Evolutionary conservation across 345 rosid species (phyloP), one percentile per base, ranked within the genome.

Genomic region (Lepidium aucheri): DNA sequence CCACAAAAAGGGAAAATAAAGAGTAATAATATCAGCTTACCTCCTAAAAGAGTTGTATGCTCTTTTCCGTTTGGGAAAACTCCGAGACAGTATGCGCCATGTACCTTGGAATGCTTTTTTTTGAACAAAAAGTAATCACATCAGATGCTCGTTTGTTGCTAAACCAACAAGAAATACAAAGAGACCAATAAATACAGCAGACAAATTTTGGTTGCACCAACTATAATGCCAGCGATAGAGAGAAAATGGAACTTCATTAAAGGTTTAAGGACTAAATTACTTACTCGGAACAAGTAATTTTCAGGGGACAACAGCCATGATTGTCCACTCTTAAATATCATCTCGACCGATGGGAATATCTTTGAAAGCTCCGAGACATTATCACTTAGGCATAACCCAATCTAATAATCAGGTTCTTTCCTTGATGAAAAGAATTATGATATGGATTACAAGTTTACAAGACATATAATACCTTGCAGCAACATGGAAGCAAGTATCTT

Each of bases 31-130:
- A 40, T 22, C 28, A 33, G 43, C 60, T 42, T 78, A 91, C 96
- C 98, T 81, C 98, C 96, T 28, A 92, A 79, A 43, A 92, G 91
- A 63, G 95, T 89, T 40, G 96, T 85, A 46, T 87, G 89, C 68
- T 92, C 98, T 75, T 77, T 83, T 50, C 89, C 96, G 66, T 92
- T 91, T 69, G 81, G 98, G 69, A 91, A 91, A 46, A 91, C 74
- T 58, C 98, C 98, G 12, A 91, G 82, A 78, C 98, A 91, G 70
- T 86, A 89, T 41, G 87, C 92, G 3, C 92, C 85, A 0, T 15
- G 83, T 15, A 85, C 87, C 83, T 82, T 89, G 9, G 96, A 80
- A 85, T 89, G 98, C 98, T 91, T 75, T 60, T 60, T 13, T 45
- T 28, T 3, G 4, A 50, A 50, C 30, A 47, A 58, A 64, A 64